Evolutionary conservation across 2,329 filamentous ascomycete species (phyloP), one percentile per base, ranked within the genome.

Genomic region (Pestalotiopsis sp.): DNA sequence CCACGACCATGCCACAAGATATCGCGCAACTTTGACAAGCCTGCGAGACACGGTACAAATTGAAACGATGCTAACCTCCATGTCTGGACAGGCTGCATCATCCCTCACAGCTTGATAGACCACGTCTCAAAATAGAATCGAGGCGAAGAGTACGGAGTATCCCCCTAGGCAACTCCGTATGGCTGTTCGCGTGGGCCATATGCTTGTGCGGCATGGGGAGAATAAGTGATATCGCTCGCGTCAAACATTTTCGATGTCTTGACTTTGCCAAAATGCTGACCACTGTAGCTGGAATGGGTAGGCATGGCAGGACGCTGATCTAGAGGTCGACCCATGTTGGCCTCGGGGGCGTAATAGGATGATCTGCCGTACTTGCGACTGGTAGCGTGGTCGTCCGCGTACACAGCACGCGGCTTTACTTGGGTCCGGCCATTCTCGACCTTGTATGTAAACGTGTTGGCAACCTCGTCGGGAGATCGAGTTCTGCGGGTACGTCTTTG

Each of bases 371-470:
- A 17, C 40, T 63, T 66, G 48, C 63, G 56, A 11, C 61, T 40
- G 20, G 40, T 7, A 24, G 63, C 48, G 6, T 39, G 52, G 20
- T 65, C 63, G 5, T 65, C 63, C 6, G 40, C 11, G 24, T 65
- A 65, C 17, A n/a, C 22, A 9, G 14, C 11, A 9, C 26, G 26
- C 7, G 14, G 14, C 11, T 48, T 38, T 26, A 64, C 40, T 9
- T 64, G 35, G n/a, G 67, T 55, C 17, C 40, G 61, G 48, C 20
- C 48, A 24, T 62, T 65, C n/a, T 64, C 20, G 14, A 68, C 67
- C n/a, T 60, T 66, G 60, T 68, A 68, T 22, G 64, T 65, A 60
- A 68, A 68, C 11, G 65, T 68, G 11, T 20, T 65, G 10, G 26
- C 20, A 6, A 17, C 5, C 20, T 61, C 56, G 20, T 69, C 68